Percentiles rank a stretch among this genome's conserved stretches.
Conservation (phyloP, 306 rosid genomes). For the Erythrophleum fordii region DNA sequence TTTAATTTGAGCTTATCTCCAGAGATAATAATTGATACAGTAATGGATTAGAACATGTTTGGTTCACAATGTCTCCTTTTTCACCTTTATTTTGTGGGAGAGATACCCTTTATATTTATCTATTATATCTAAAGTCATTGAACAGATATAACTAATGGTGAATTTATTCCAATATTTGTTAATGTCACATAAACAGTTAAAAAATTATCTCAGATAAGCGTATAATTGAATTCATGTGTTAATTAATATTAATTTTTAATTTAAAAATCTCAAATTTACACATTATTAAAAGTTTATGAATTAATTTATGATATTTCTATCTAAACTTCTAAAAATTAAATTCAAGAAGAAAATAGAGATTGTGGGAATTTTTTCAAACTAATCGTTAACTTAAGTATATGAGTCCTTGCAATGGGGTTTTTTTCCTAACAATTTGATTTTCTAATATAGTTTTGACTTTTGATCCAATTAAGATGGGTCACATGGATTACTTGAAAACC, state of each 20-base stretch:
- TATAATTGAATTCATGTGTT: too few species aligned
- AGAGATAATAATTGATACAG: neutral
- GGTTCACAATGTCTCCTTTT: neutral
- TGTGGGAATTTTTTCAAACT: neutral
- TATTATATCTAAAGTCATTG: neutral
- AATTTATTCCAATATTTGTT: neutral
- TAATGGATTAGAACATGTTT: neutral
- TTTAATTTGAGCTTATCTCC: constrained; percentile 15
- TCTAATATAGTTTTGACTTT: constrained; percentile 20
- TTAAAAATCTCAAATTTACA: neutral
- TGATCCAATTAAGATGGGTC: constrained; percentile 33
- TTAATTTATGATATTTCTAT: neutral
- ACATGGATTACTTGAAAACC: constrained; percentile 38
- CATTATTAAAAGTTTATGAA: neutral
- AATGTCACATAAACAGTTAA: neutral
- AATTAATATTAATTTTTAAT: neutral
- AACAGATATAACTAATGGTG: neutral
- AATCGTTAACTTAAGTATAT: neutral
- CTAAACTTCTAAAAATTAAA: neutral
- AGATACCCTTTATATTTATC: neutral
- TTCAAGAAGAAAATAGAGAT: neutral
- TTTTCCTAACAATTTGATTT: neutral
- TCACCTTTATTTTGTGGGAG: neutral
- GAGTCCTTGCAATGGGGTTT: neutral
- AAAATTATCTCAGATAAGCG: neutral